Evolutionary conservation across 164 flowering plant species (phyloP), one percentile per base, ranked within the genome.

Genomic region (Echeveria elegans): DNA sequence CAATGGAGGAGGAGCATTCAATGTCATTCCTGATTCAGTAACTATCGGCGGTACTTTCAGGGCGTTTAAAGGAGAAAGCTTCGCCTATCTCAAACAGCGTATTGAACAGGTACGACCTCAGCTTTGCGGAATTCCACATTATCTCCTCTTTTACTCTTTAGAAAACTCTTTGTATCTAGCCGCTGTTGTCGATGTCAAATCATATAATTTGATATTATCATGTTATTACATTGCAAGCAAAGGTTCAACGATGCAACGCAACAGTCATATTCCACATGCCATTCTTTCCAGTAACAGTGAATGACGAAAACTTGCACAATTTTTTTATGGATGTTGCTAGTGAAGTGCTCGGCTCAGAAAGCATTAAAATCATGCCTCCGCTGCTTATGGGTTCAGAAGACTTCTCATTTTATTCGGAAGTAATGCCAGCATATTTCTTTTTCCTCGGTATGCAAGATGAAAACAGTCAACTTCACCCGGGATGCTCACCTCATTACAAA

Each of bases 21-120:
- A 84, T 71, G 82, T 84, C 10, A 84, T 84, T 68, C 88, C 88
- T 10, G 88, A 80, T 72, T 79, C 84, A 23, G 84, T 82, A 18
- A 82, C 83, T 9, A 81, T 84, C 23, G 83, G 84, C 36, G 88
- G 88, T 63, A 84, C 88, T 6, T 81, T 82, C 77, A 71, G 88
- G 45, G 83, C 86, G 3, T 34, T 34, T 34, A 34, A 34, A 34
- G 37, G 7, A 3, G 37, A 48, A 48, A 18, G 53, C 53, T 48
- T 48, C 19, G 24, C 53, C 4, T 21, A 48, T 48, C 53, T 48
- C 2, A 48, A 48, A 48, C 53, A 48, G 24, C 53, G 53, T 9
- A 48, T 48, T 8, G 53, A 48, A 48, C 23, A 48, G 53, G 53
- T 48, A 48, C 6, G 53, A 48, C 53, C 19, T 19, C 23, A 48